Evolutionary conservation across 371 early-diverging fungal species (phyloP).

Genomic region (Umbelopsis sp.): DNA sequence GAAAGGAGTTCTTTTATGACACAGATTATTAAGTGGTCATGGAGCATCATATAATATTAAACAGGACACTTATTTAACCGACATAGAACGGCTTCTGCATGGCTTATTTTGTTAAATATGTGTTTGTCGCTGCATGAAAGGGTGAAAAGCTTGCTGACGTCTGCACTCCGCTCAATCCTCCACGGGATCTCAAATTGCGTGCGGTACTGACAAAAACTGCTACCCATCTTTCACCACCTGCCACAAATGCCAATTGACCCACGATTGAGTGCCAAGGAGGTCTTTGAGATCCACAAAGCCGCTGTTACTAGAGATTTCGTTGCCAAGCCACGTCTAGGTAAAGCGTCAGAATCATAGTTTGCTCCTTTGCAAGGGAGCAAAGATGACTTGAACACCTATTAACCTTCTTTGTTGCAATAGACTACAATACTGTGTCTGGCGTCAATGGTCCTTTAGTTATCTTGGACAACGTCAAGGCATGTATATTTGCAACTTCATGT

Average conservation of each 20-base stretch:
- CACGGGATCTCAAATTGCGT: constrained; percentile 14
- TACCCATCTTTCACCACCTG: constrained; percentile 14
- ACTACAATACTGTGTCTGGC: constrained; percentile 98
- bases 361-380: background rate
- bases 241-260: constrained; percentile 16
- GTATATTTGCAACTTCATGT: constrained; percentile 13
- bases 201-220: constrained; percentile 2
- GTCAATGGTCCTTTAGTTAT: constrained; percentile 99
- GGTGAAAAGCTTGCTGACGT: constrained; percentile 1
- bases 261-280: constrained; percentile 49
- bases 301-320: constrained; percentile 90
- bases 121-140: too few relatives aligned
- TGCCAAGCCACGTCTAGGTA: constrained; percentile 91
- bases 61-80: background rate
- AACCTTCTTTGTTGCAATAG: constrained; percentile 49
- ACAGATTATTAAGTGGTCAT: too few relatives aligned
- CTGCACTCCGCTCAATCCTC: constrained; percentile 11
- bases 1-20: too few relatives aligned
- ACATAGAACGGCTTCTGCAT: background rate
- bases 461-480: constrained; percentile 97
- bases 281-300: constrained; percentile 70
- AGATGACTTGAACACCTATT: constrained; percentile 8
- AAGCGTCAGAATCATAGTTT: constrained; percentile 14
- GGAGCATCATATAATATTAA: too few relatives aligned
- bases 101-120: background rate